Evolutionary conservation across 179 eudicot species (phyloP).

Genomic region (Beta macrorhiza): DNA sequence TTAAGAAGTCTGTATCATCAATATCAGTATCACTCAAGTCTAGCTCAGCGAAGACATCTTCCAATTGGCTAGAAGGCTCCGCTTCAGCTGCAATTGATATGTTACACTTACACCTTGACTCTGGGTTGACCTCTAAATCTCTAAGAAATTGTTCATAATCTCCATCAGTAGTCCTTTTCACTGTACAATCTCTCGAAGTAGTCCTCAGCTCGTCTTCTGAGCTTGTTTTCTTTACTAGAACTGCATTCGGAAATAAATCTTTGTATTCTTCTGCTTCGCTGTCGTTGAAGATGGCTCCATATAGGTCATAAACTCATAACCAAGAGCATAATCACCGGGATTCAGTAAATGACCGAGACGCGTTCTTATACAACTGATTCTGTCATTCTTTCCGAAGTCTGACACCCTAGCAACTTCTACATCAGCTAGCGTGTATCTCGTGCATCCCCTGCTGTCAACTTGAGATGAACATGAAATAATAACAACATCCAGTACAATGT

Average conservation of each 20-base stretch:
- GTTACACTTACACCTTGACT: too few relatives aligned
- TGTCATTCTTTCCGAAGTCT: slow-evolving; percentile 49
- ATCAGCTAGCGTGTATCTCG: slow-evolving; percentile 48
- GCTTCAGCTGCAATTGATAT: slow-evolving; percentile 16
- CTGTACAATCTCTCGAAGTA: slow-evolving; percentile 10
- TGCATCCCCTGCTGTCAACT: slow-evolving; percentile 36
- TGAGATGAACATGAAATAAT: slow-evolving; percentile 28
- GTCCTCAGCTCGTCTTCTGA: slow-evolving; percentile 34
- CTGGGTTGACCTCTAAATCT: slow-evolving; percentile 34
- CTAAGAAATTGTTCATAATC: slow-evolving; percentile 52
- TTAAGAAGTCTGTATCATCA: slow-evolving; percentile 8
- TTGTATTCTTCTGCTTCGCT: slow-evolving; percentile 42
- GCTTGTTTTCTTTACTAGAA: slow-evolving; percentile 50
- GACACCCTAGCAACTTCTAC: slow-evolving; percentile 54
- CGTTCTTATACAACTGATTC: slow-evolving; percentile 40
- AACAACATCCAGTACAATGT: slow-evolving; percentile 42
- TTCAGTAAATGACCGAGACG: slow-evolving; percentile 54
- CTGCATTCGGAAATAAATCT: slow-evolving; percentile 41
- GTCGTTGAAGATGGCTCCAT: slow-evolving; percentile 42
- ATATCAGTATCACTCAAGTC: slow-evolving; percentile 29
- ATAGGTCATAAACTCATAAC: slow-evolving; percentile 61
- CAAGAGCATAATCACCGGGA: slow-evolving; percentile 56
- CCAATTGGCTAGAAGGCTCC: slow-evolving; percentile 33
- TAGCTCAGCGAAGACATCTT: slow-evolving; percentile 55
- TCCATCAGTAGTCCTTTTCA: slow-evolving; percentile 35